Conservation (phyloP, 768 basidiomycete genomes). For the Mycena kentingensis region DNA sequence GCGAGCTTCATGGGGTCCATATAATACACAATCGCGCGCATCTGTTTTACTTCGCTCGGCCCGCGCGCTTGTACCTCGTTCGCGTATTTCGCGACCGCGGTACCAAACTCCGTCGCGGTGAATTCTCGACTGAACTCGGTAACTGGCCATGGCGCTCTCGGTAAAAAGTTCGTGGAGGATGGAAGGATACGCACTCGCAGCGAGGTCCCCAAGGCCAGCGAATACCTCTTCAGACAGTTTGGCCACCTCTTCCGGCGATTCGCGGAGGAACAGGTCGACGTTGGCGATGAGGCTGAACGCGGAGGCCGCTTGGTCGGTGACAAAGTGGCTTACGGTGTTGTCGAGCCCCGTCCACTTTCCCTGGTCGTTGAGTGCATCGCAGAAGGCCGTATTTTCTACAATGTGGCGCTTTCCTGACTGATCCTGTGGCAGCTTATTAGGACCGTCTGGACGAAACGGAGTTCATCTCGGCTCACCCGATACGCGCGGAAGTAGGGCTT, state of each 20-base stretch:
- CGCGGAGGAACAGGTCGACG: neutral
- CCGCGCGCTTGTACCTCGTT: neutral
- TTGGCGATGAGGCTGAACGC: neutral
- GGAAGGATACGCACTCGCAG: neutral
- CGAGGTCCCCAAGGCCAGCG: conserved; percentile 13
- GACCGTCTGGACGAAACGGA: neutral
- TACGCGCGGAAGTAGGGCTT: neutral
- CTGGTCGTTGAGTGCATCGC: neutral
- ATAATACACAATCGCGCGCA: conserved; percentile 7
- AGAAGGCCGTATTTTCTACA: neutral
- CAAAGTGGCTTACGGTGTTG: neutral
- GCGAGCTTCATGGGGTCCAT: conserved; percentile 14
- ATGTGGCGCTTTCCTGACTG: neutral
- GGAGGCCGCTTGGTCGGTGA: too few species aligned
- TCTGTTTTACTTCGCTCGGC: neutral
- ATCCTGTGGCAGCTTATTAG: neutral
- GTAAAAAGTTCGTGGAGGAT: neutral
- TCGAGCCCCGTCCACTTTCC: neutral
- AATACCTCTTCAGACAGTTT: conserved; percentile 8
- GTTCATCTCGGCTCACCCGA: conserved; percentile 9
- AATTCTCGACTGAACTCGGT: conserved; percentile 6
- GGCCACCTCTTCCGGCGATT: neutral
- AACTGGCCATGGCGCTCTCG: too few species aligned
- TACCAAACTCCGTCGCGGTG: conserved; percentile 1
- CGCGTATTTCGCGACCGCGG: conserved; percentile 1